Percentiles rank a stretch among this genome's conserved stretches.
phyloP scores from a whole-genome alignment of 1,139 yeast species.

The Suzukiozyma palmioleophila region DNA sequence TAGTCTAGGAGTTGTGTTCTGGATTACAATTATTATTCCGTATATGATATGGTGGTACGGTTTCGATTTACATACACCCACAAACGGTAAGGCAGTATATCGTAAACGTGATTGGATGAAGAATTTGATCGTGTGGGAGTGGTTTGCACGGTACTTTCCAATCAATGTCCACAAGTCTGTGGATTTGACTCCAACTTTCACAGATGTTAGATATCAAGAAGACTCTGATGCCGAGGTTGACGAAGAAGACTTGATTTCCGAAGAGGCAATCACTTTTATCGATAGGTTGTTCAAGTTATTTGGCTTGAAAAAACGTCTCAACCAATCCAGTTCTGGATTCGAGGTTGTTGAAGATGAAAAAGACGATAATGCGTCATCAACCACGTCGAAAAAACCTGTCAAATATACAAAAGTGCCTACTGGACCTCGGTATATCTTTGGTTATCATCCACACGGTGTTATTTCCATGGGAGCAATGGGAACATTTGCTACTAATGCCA shows the following conservation, averaged over 20 bases:
- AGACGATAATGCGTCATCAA: slow-evolving; percentile 4
- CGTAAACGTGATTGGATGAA: slow-evolving; percentile 59
- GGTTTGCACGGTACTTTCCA: slow-evolving; percentile 79
- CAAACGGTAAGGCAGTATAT: slow-evolving; percentile 63
- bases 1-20: slow-evolving; percentile 62
- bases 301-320: slow-evolving; percentile 38
- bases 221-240: slow-evolving; percentile 25
- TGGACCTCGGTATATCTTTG: slow-evolving; percentile 83
- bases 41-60: slow-evolving; percentile 59
- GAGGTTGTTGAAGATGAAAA: not conserved
- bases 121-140: slow-evolving; percentile 60
- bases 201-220: slow-evolving; percentile 26
- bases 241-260: slow-evolving; percentile 43
- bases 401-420: slow-evolving; percentile 33
- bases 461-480: slow-evolving; percentile 93
- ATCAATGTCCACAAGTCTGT: slow-evolving; percentile 66
- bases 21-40: slow-evolving; percentile 59
- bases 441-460: slow-evolving; percentile 96
- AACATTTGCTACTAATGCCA: slow-evolving; percentile 75
- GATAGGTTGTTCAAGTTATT: slow-evolving; percentile 34
- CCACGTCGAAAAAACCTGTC: slow-evolving; percentile 6
- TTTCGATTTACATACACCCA: slow-evolving; percentile 58
- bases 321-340: slow-evolving; percentile 19
- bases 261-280: slow-evolving; percentile 32
- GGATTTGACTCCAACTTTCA: slow-evolving; percentile 73